These are phyloP conservation scores for Fusarium nygamai DNA, from an alignment of 2,329 filamentous ascomycete species.

Conservation along the genomic window DNA sequence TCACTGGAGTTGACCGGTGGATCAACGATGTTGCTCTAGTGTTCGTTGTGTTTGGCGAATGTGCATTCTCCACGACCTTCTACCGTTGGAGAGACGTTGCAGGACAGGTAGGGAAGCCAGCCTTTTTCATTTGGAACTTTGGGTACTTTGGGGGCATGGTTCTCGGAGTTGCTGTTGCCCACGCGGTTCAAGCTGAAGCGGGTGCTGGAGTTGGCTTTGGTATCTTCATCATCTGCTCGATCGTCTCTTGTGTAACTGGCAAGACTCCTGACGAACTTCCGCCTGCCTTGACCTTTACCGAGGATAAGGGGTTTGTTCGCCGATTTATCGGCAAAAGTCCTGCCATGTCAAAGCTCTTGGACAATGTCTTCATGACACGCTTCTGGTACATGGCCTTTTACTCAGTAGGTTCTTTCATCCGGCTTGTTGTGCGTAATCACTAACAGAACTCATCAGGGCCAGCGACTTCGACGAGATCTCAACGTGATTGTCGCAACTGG, in stretches of 20 bases:
- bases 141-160: constrained; percentile 65
- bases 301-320: constrained; percentile 47
- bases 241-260: constrained; percentile 53
- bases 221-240: constrained; percentile 56
- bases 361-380: constrained; percentile 49
- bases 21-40: constrained; percentile 64
- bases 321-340: constrained; percentile 45
- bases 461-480: constrained; percentile 65
- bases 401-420: constrained; percentile 55
- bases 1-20: constrained; percentile 65
- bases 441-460: constrained; percentile 52
- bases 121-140: constrained; percentile 58
- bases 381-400: constrained; percentile 67
- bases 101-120: constrained; percentile 54
- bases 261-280: constrained; percentile 52
- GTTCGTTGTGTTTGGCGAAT: constrained; percentile 64
- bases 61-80: constrained; percentile 62
- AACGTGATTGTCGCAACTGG: constrained; percentile 63
- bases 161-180: constrained; percentile 60
- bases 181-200: constrained; percentile 54
- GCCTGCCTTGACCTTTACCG: constrained; percentile 56
- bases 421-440: not conserved
- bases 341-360: constrained; percentile 45
- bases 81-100: constrained; percentile 62
- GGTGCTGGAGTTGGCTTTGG: constrained; percentile 64